Conservation (phyloP, 768 basidiomycete species). For the Rhodotorula sphaerocarpa region DNA sequence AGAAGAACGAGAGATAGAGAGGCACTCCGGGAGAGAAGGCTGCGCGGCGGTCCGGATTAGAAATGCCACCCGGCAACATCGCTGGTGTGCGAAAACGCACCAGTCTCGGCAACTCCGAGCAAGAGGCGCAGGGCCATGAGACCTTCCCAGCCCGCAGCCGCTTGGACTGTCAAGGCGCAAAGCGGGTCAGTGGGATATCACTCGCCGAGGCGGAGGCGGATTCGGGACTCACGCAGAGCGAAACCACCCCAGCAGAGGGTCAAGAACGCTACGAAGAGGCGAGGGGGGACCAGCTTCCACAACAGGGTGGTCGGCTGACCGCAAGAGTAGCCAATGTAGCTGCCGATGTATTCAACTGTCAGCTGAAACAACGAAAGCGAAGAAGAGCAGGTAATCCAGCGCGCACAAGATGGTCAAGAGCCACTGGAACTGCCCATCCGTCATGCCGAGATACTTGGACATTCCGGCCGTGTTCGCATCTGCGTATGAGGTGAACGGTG, state of each 20-base stretch:
- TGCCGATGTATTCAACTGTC: too few relatives aligned
- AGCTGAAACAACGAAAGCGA: background rate
- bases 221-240: background rate
- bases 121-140: slow-evolving; percentile 12
- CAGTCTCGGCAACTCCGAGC: slow-evolving; percentile 11
- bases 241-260: slow-evolving; percentile 9
- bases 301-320: slow-evolving; percentile 8
- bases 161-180: background rate
- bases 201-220: too few relatives aligned
- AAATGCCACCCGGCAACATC: too few relatives aligned
- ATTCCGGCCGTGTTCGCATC: slow-evolving; percentile 17
- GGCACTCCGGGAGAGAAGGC: background rate
- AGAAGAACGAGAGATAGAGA: slow-evolving; percentile 19
- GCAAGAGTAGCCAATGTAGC: slow-evolving; percentile 2
- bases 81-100: too few relatives aligned
- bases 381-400: background rate
- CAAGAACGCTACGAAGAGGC: slow-evolving; percentile 3
- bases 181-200: background rate
- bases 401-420: background rate
- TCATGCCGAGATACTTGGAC: background rate
- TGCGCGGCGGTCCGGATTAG: too few relatives aligned
- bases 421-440: slow-evolving; percentile 1
- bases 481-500: background rate
- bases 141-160: slow-evolving; percentile 10
- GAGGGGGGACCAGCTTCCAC: slow-evolving; percentile 16